Base-by-base conservation (phyloP, 306 rosid species). In the Chamaecrista fasciculata region DNA sequence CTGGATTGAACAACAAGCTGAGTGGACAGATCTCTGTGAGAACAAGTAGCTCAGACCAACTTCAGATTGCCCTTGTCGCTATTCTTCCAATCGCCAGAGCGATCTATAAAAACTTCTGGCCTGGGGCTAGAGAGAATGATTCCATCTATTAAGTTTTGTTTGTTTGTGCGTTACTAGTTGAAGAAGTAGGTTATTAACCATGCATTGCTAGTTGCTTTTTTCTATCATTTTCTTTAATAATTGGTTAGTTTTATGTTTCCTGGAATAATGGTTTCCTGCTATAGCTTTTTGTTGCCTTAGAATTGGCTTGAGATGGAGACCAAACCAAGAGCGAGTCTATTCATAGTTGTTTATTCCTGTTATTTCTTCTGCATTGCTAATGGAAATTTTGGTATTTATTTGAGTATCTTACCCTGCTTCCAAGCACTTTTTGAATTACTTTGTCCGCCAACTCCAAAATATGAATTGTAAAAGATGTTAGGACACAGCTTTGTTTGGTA, bases 41-140 rank as follows among this genome's bases (percentile, higher is more conserved):
- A 83, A 91, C 96, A 33, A 91, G 97, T 76, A 89, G 97, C 80
- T 87, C 99, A n/a, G 99, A 94, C 72, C 97, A 91, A 69, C 91
- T 95, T 73, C 99, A 95, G 83, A 79, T 89, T 73, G 99, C 97
- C n/a, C 92, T 95, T 19, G 37, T 95, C 57, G 96, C 96, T 4
- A 29, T 91, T 72, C 81, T 89, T 74, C 99, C 99, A 1, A 75
- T 95, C 31, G 88, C 83, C 59, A 81, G 70, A 86, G 73, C 95
- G 63, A 78, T 91, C 75, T 91, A 81, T 44, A 91, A 87, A 70
- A 80, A 26, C 76, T 69, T 91, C 75, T 82, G 89, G 86, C 96
- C 97, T 5, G 88, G 92, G 57, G 86, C 86, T 46, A 84, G 80
- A 44, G 91, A 90, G 80, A 80, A 75, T 76, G 87, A 91, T 77